Evolutionary conservation across 228 moss, liverwort and hornwort genomes (phyloP), one percentile per base, ranked within the genome.

Genomic region (Sphagnum fallax): DNA sequence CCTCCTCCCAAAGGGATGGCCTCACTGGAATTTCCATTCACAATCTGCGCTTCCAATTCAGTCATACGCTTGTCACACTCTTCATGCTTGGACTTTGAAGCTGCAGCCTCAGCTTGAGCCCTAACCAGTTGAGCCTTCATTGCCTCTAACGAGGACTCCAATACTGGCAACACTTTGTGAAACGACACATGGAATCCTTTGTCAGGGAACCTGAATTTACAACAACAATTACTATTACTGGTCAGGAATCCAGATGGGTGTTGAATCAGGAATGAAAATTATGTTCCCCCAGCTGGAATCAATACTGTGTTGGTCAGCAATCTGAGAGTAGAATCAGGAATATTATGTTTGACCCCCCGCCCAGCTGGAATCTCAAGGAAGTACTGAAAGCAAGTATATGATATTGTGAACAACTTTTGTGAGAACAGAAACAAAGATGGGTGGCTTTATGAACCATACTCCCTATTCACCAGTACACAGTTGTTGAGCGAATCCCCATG

Each of bases 101-200:
- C 73, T 62, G 51, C 57, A 51, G 65, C 70, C 47, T 68, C 79
- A 62, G 69, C 62, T 63, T 67, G 60, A 52, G 55, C 64, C 52
- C 65, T 69, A 15, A 15, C 60, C 49, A 74, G 55, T 48, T 77
- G 66, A 61, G 75, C 75, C 67, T 52, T 67, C 32, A 73, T 62
- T 60, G 72, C 70, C 57, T 72, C 76, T 18, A 69, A 67, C 32
- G 78, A 69, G 10, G 79, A 79, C 64, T 79, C 81, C 58, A 78
- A 64, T 81, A 85, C 81, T 71, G 64, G 65, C 75, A 68, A 72
- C 72, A 71, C 61, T 55, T 64, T 55, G 49, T 69, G 69, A 60
- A 69, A 69, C 5, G 15, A 49, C 32, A 69, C 69, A 10, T 69
- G 55, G 60, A 69, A 58, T 60, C 47, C 4, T 16, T 69, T 69